These are phyloP conservation scores for Leccinum ochraceum DNA, from an alignment of 768 basidiomycete species.

Conservation along the genomic window DNA sequence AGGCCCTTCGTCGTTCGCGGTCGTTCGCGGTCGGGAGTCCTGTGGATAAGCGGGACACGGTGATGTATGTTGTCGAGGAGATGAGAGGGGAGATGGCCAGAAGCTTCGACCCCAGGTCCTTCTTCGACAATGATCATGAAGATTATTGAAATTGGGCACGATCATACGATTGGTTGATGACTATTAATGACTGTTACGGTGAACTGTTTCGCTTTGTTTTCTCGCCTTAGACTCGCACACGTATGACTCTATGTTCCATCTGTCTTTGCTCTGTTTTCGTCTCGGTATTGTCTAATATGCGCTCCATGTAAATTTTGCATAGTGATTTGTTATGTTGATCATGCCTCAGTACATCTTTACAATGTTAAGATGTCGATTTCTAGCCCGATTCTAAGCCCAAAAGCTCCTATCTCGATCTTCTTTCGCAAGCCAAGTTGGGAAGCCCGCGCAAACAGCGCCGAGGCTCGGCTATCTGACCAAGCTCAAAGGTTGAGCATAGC, in stretches of 20 bases:
- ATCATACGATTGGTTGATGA: not conserved
- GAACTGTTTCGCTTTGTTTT: constrained; percentile 6
- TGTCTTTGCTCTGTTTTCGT: not conserved
- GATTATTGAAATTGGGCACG: not conserved
- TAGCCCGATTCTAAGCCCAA: not conserved
- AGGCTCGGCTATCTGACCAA: not conserved
- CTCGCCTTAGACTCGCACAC: not conserved
- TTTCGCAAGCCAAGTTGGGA: not conserved
- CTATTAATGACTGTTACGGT: not conserved
- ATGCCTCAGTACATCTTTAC: not conserved
- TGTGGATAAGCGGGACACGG: not conserved
- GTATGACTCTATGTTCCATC: not conserved
- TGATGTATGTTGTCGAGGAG: constrained; percentile 21
- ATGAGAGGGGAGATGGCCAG: constrained; percentile 20
- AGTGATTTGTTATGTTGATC: not conserved
- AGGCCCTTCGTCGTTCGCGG: constrained; percentile 27
- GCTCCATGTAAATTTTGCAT: not conserved
- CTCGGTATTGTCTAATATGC: not conserved
- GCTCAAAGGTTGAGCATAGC: not conserved
- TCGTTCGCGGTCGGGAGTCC: constrained; percentile 22
- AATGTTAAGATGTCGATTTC: not conserved
- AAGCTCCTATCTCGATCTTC: not conserved
- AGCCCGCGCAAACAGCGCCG: not conserved
- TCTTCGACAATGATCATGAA: constrained; percentile 16
- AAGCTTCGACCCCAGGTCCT: constrained; percentile 19